Percentiles rank a stretch among this genome's conserved stretches.
Evolutionary conservation across 2,329 filamentous ascomycete genomes (phyloP).

Genomic region (Herpotrichia juniperi): DNA sequence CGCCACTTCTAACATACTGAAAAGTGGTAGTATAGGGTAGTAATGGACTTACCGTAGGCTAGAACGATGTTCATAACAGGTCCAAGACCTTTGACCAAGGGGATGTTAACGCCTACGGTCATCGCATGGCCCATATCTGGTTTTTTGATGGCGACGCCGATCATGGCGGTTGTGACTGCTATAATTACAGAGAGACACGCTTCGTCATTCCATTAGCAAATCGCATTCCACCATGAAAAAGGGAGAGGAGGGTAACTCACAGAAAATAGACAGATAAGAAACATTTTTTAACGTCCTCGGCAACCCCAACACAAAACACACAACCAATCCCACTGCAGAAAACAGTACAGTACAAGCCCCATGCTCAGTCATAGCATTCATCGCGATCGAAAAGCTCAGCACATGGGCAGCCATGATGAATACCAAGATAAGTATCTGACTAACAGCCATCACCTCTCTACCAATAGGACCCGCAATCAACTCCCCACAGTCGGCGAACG

Average conservation of each 20-base stretch:
- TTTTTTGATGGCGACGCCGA: slow-evolving; percentile 64
- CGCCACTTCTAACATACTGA: not conserved
- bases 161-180: slow-evolving; percentile 70
- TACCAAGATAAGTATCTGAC: slow-evolving; percentile 68
- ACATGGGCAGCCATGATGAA: slow-evolving; percentile 77
- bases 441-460: slow-evolving; percentile 66
- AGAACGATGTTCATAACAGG: slow-evolving; percentile 68
- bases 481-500: slow-evolving; percentile 71
- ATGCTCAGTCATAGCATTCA: slow-evolving; percentile 68
- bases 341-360: slow-evolving; percentile 69
- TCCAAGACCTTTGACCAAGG: slow-evolving; percentile 31
- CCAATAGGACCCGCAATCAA: slow-evolving; percentile 66
- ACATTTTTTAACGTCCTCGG: slow-evolving; percentile 68
- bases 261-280: slow-evolving; percentile 66
- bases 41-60: slow-evolving; percentile 61
- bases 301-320: slow-evolving; percentile 65
- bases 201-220: slow-evolving; percentile 22
- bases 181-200: slow-evolving; percentile 68
- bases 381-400: slow-evolving; percentile 71
- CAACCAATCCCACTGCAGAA: slow-evolving; percentile 62
- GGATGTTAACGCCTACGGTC: slow-evolving; percentile 24
- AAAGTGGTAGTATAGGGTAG: not conserved
- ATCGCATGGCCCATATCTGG: slow-evolving; percentile 43
- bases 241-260: slow-evolving; percentile 37
- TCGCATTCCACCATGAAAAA: not conserved